Evolutionary conservation across 805 yeast species (phyloP).

Genomic region (Ogataea methylovora): DNA sequence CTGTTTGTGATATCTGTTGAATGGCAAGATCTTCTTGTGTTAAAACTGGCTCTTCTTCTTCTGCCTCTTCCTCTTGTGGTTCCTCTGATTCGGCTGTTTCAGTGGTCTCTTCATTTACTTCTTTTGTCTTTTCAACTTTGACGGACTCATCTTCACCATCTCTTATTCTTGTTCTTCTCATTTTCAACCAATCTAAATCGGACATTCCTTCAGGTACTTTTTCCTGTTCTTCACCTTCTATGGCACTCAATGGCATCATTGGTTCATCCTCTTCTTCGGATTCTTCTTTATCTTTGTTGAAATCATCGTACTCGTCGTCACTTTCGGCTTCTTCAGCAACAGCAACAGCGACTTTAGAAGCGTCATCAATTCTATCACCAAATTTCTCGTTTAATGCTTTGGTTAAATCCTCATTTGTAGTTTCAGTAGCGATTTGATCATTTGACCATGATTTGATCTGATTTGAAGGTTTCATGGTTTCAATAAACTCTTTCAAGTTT

Average conservation of each 20-base stretch:
- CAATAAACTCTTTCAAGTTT: slow-evolving; percentile 71
- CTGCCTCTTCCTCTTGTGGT: slow-evolving; percentile 2
- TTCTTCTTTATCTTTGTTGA: neutral
- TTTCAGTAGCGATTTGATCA: slow-evolving; percentile 44
- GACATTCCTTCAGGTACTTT: slow-evolving; percentile 38
- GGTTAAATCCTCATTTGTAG: slow-evolving; percentile 36
- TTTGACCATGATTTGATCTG: slow-evolving; percentile 72
- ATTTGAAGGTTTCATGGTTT: slow-evolving; percentile 70
- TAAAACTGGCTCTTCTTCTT: slow-evolving; percentile 13
- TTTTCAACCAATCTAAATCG: slow-evolving; percentile 83
- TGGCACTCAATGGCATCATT: slow-evolving; percentile 28
- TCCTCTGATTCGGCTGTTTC: slow-evolving; percentile 1
- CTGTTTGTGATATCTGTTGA: slow-evolving; percentile 53
- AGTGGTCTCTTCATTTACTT: slow-evolving; percentile 5
- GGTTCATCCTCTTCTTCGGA: slow-evolving; percentile 38
- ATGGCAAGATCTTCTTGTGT: slow-evolving; percentile 41
- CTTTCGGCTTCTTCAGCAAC: slow-evolving; percentile 32
- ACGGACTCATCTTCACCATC: slow-evolving; percentile 25
- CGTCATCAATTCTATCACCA: slow-evolving; percentile 3
- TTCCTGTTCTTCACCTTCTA: slow-evolving; percentile 18
- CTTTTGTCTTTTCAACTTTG: slow-evolving; percentile 1
- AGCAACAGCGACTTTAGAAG: slow-evolving; percentile 23
- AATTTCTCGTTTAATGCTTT: slow-evolving; percentile 28
- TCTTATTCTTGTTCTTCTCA: slow-evolving; percentile 63
- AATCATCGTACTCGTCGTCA: slow-evolving; percentile 45